Percentiles rank a stretch among this genome's conserved stretches.
phyloP scores from a whole-genome alignment of 192 early-diverging fungal species.

The Backusella sp. region DNA sequence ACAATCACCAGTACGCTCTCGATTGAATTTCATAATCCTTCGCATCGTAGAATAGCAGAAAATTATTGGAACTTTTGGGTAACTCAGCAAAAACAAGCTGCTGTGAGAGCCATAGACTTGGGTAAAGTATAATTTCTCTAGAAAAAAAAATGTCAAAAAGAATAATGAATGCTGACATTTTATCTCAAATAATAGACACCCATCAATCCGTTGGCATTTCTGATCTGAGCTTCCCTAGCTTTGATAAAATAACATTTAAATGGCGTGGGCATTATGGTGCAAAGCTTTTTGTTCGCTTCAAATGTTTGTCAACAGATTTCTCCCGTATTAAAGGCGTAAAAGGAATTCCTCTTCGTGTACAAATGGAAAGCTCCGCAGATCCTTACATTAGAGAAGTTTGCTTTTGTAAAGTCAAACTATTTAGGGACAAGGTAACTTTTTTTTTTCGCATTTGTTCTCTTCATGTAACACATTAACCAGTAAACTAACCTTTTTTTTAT shows the following conservation, averaged over 20 bases:
- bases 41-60: slow-evolving; percentile 58
- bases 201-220: slow-evolving; percentile 22
- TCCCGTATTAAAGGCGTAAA: slow-evolving; percentile 76
- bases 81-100: slow-evolving; percentile 60
- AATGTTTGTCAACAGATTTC: slow-evolving; percentile 76
- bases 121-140: slow-evolving; percentile 30
- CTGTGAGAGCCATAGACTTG: slow-evolving; percentile 65
- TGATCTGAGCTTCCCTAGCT: slow-evolving; percentile 32
- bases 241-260: slow-evolving; percentile 68
- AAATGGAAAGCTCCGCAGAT: slow-evolving; percentile 28
- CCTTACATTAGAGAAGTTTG: slow-evolving; percentile 42
- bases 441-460: not conserved
- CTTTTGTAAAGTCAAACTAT: slow-evolving; percentile 67
- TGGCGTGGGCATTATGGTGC: slow-evolving; percentile 64
- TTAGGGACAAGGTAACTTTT: slow-evolving; percentile 40
- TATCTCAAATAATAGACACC: slow-evolving; percentile 4
- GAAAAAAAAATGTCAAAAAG: not conserved
- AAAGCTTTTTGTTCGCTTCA: slow-evolving; percentile 65
- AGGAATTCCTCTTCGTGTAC: slow-evolving; percentile 62
- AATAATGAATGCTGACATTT: not conserved
- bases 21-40: slow-evolving; percentile 69
- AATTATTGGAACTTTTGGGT: slow-evolving; percentile 77
- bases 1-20: slow-evolving; percentile 54
- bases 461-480: not conserved
- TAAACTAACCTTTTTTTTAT: not conserved